Evolutionary conservation across 306 rosid genomes (phyloP).

Genomic region (Mimosa bimucronata): DNA sequence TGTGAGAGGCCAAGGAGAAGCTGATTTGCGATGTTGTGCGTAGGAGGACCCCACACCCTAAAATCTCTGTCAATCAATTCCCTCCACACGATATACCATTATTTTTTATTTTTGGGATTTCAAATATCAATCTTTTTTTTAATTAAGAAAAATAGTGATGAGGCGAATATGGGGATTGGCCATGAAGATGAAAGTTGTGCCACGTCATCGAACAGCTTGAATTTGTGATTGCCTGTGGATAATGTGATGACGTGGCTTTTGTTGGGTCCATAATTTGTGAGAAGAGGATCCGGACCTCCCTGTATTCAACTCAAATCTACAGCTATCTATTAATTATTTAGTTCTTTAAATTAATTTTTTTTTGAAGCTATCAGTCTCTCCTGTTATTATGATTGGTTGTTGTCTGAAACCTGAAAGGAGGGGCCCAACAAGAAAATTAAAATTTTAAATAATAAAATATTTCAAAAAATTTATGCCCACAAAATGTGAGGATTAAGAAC

Average conservation of each 20-base stretch:
- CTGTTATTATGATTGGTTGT: background rate
- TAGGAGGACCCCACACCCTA: conserved; percentile 37
- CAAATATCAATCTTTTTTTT: background rate
- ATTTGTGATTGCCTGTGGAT: conserved; percentile 65
- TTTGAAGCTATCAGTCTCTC: background rate
- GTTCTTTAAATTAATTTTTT: background rate
- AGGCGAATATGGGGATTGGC: conserved; percentile 17
- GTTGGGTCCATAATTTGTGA: conserved; percentile 6
- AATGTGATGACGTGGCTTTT: conserved; percentile 62
- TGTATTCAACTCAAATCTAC: background rate
- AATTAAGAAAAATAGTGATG: background rate
- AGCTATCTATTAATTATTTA: background rate
- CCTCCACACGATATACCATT: conserved; percentile 55
- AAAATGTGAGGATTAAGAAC: background rate
- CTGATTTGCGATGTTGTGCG: background rate
- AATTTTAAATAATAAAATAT: background rate
- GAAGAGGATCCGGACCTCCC: conserved; percentile 16
- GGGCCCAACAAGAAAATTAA: background rate
- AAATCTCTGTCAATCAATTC: conserved; percentile 49
- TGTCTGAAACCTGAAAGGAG: background rate
- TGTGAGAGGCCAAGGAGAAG: background rate
- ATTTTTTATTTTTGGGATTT: background rate
- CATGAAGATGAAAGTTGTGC: conserved; percentile 36
- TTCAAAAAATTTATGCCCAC: background rate
- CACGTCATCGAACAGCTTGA: conserved; percentile 53